These are phyloP conservation scores for Chalciporus sphaerocephalus DNA, from an alignment of 768 basidiomycete species.

Conservation along the genomic window DNA sequence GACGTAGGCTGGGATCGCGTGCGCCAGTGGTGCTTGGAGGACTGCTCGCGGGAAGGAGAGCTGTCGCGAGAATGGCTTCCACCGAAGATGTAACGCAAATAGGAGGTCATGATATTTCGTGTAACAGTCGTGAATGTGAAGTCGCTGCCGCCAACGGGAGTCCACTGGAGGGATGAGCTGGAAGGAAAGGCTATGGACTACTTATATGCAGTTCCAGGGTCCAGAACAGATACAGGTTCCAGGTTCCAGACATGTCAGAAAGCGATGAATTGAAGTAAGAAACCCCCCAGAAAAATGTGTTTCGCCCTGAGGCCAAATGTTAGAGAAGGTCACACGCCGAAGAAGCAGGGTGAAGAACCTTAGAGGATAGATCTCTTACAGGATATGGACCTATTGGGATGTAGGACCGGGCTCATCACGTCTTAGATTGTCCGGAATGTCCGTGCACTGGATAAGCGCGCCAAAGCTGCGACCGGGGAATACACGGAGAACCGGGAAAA, in stretches of 20 bases:
- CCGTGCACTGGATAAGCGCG: slow-evolving; percentile 20
- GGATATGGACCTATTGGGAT: slow-evolving; percentile 7
- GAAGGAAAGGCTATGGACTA: not conserved
- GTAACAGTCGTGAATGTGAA: slow-evolving; percentile 13
- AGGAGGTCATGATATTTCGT: slow-evolving; percentile 41
- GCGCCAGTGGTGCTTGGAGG: slow-evolving; percentile 41
- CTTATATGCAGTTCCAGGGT: slow-evolving; percentile 31
- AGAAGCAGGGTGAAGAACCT: slow-evolving; percentile 14
- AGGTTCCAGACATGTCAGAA: slow-evolving; percentile 23
- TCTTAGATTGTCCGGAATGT: slow-evolving; percentile 30
- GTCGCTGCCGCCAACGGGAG: slow-evolving; percentile 14
- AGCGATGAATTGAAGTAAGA: slow-evolving; percentile 32
- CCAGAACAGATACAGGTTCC: slow-evolving; percentile 9
- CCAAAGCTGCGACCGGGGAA: slow-evolving; percentile 7
- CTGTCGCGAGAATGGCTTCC: slow-evolving; percentile 26
- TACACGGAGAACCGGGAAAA: slow-evolving; percentile 4
- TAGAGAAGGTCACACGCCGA: slow-evolving; percentile 20
- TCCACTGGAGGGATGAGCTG: slow-evolving; percentile 9
- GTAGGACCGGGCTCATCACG: slow-evolving; percentile 23
- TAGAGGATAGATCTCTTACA: slow-evolving; percentile 13
- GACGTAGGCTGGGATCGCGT: slow-evolving; percentile 39
- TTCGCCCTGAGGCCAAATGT: slow-evolving; percentile 11
- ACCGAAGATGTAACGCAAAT: slow-evolving; percentile 47
- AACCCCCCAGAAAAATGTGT: slow-evolving; percentile 29
- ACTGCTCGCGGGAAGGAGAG: slow-evolving; percentile 22